Conservation (phyloP, 768 basidiomycete species). For the Hygrocybe punicea region DNA sequence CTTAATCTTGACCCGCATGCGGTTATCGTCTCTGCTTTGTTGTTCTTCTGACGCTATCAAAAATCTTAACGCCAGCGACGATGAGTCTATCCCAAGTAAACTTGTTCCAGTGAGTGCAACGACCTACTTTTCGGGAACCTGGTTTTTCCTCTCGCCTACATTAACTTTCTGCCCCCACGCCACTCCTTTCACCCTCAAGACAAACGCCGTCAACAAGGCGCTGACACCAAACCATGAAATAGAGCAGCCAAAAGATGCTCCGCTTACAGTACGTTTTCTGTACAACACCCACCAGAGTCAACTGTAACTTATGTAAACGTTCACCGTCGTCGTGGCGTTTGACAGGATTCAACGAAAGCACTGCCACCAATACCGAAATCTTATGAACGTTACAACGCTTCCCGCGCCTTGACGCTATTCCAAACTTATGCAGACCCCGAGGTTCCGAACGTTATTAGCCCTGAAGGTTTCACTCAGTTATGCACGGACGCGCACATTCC, state of each 20-base stretch:
- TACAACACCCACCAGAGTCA: neutral
- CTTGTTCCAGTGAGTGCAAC: conserved; percentile 17
- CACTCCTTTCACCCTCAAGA: conserved; percentile 14
- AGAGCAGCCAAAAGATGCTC: neutral
- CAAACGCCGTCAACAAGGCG: conserved; percentile 10
- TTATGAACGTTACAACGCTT: conserved; percentile 47
- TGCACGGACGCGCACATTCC: conserved; percentile 69
- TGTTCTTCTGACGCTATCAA: conserved; percentile 38
- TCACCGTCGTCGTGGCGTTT: too few relatives aligned
- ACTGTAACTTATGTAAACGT: neutral
- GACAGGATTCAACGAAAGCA: conserved; percentile 11
- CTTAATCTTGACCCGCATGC: conserved; percentile 45
- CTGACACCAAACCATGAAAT: neutral
- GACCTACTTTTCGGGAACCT: neutral
- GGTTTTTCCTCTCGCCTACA: neutral
- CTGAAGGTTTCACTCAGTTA: conserved; percentile 68
- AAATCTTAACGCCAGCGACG: conserved; percentile 47
- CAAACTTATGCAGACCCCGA: conserved; percentile 57
- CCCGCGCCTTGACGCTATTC: conserved; percentile 57
- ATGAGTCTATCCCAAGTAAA: conserved; percentile 35
- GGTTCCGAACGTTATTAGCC: conserved; percentile 55
- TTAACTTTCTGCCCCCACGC: neutral
- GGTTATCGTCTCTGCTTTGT: conserved; percentile 58
- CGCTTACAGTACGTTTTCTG: neutral
- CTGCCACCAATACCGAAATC: conserved; percentile 19